Percentiles rank a stretch among this genome's conserved stretches.
Evolutionary conservation across 345 rosid genomes (phyloP).

Genomic region (Tarenaya hassleriana): DNA sequence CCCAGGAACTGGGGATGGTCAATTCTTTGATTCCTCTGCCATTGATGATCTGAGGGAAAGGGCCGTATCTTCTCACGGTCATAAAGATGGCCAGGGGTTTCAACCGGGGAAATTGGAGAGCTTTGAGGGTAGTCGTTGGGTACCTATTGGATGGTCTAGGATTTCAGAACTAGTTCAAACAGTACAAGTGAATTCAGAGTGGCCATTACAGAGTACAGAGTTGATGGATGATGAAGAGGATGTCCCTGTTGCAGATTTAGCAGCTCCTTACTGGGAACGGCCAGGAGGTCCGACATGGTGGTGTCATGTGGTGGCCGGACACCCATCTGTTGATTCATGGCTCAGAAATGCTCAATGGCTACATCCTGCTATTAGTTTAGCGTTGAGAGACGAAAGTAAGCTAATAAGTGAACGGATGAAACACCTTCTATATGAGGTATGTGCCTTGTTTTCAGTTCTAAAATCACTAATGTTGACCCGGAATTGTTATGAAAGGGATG

Average conservation of each 20-base stretch:
- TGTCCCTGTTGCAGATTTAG: conserved; percentile 84
- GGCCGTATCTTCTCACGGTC: conserved; percentile 33
- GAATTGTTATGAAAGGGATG: no score
- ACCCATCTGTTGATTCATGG: conserved; percentile 57
- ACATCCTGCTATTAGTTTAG: conserved; percentile 90
- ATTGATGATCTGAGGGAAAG: conserved; percentile 21
- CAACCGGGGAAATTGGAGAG: conserved; percentile 40
- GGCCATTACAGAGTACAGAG: conserved; percentile 49
- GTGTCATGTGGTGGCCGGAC: conserved; percentile 75
- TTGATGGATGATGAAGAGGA: conserved; percentile 49
- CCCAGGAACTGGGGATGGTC: conserved; percentile 20
- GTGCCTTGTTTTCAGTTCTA: background rate
- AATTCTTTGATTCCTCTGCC: conserved; percentile 26
- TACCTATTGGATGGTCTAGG: conserved; percentile 89
- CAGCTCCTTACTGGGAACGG: conserved; percentile 88
- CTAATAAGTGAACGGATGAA: conserved; percentile 94
- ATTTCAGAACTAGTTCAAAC: conserved; percentile 60
- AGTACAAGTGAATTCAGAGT: conserved; percentile 58
- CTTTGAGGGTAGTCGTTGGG: conserved; percentile 64
- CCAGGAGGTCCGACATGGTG: conserved; percentile 93
- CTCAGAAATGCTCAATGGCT: conserved; percentile 79
- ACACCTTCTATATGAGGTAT: conserved; percentile 85
- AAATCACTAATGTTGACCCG: no score
- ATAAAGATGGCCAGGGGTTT: conserved; percentile 27
- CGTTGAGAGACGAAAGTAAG: conserved; percentile 77